phyloP scores from a whole-genome alignment of 495 filamentous ascomycete genomes.

The Acidiella bohemica region DNA sequence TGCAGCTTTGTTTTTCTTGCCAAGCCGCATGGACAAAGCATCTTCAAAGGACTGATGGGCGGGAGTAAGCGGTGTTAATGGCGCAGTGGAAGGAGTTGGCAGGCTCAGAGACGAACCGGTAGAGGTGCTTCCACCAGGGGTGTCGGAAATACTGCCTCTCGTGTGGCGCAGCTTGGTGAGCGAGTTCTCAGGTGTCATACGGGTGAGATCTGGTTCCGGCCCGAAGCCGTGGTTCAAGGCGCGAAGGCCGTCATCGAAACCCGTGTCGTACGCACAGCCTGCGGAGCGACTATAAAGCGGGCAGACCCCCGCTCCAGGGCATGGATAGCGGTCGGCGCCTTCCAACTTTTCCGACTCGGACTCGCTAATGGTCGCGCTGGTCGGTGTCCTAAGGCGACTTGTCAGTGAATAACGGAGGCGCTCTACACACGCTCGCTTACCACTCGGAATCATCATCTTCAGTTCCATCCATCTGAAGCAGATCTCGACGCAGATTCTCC shows the following conservation, averaged over 20 bases:
- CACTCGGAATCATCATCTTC: constrained; percentile 12
- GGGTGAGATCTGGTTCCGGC: constrained; percentile 7
- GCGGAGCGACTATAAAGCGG: constrained; percentile 2
- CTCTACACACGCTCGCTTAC: too few species aligned
- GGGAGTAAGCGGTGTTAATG: constrained; percentile 10
- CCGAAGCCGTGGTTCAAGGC: constrained; percentile 17
- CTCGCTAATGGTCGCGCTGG: constrained; percentile 8
- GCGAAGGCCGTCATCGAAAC: constrained; percentile 13
- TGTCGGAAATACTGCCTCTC: not conserved
- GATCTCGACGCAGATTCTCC: not conserved
- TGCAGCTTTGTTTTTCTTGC: constrained; percentile 6
- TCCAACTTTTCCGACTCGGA: not conserved
- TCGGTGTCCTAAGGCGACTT: too few species aligned
- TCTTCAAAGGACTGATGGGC: constrained; percentile 4
- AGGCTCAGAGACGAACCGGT: constrained; percentile 14
- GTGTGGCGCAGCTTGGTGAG: constrained; percentile 1
- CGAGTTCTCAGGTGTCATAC: constrained; percentile 7
- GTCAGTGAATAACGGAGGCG: too few species aligned
- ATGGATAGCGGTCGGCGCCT: constrained; percentile 6
- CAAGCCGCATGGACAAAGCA: constrained; percentile 1
- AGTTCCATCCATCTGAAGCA: constrained; percentile 5
- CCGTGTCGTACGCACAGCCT: constrained; percentile 14
- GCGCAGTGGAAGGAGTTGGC: constrained; percentile 3
- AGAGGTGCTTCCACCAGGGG: constrained; percentile 14
- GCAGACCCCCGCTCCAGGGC: constrained; percentile 15